These are phyloP conservation scores for Misopates orontium DNA, from an alignment of 257 asterid species.

Conservation along the genomic window DNA sequence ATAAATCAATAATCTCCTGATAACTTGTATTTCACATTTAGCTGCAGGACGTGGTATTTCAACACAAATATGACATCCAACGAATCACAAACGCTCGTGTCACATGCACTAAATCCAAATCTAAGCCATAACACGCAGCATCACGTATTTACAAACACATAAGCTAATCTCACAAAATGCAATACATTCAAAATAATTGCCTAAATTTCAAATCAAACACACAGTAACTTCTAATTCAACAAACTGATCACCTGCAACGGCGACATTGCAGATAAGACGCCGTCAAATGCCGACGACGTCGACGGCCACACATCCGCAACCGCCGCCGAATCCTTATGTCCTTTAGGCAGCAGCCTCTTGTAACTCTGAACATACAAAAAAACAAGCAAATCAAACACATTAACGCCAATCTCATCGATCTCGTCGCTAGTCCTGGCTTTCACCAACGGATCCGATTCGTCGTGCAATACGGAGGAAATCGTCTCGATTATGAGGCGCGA, in stretches of 20 bases:
- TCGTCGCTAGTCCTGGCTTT: constrained; percentile 39
- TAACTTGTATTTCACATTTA: no score
- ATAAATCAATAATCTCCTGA: no score
- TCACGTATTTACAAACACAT: no score
- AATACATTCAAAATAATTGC: no score
- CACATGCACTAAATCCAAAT: neutral
- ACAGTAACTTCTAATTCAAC: no score
- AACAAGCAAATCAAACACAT: constrained; percentile 74
- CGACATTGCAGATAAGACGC: constrained; percentile 77
- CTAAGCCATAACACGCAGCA: no score
- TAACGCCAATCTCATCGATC: constrained; percentile 62
- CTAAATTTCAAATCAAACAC: neutral
- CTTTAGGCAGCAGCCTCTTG: constrained; percentile 84
- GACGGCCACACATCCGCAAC: constrained; percentile 98
- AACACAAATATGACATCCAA: neutral
- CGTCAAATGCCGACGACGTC: constrained; percentile 74
- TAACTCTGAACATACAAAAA: constrained; percentile 79
- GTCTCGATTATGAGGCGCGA: constrained; percentile 78
- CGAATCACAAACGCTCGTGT: no score
- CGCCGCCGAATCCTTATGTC: constrained; percentile 88
- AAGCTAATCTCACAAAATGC: no score
- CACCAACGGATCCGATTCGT: constrained; percentile 65
- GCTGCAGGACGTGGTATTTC: no score
- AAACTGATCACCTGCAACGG: constrained; percentile 65
- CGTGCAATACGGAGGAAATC: constrained; percentile 55